Percentiles rank a stretch among this genome's conserved stretches.
Conservation (phyloP, 441 rosid species). For the Melastoma candidum region DNA sequence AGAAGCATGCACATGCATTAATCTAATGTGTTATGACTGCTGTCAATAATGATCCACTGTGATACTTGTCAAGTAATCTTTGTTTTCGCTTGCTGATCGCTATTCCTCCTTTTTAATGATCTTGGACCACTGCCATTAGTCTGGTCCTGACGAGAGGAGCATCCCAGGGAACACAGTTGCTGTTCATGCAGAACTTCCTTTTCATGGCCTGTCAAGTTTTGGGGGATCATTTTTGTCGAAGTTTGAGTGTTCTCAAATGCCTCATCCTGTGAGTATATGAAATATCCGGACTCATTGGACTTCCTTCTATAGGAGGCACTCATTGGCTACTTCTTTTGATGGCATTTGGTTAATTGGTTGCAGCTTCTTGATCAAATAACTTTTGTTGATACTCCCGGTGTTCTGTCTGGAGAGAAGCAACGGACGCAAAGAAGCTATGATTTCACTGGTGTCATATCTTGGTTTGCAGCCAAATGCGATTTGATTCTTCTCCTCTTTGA, state of each 20-base stretch:
- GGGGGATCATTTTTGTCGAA: constrained; percentile 66
- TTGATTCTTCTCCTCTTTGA: constrained; percentile 61
- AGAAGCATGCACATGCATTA: background rate
- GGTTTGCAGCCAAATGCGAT: constrained; percentile 73
- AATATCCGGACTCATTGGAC: background rate
- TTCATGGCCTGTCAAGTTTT: constrained; percentile 46
- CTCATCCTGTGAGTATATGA: constrained; percentile 40
- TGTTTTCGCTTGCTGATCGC: background rate
- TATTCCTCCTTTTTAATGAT: background rate
- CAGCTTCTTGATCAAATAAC: constrained; percentile 64
- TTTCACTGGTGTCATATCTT: constrained; percentile 63
- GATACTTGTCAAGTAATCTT: background rate
- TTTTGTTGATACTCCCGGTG: constrained; percentile 71
- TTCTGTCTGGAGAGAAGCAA: constrained; percentile 67
- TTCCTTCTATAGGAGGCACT: no score
- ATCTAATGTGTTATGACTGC: background rate
- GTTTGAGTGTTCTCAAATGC: constrained; percentile 69
- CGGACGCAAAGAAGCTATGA: constrained; percentile 56
- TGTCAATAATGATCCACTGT: no score
- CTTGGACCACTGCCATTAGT: constrained; percentile 20
- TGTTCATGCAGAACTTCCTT: constrained; percentile 66
- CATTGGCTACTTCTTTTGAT: no score
- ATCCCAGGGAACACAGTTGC: constrained; percentile 68
- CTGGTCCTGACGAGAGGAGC: constrained; percentile 57
- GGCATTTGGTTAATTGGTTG: constrained; percentile 9